phyloP scores from a whole-genome alignment of 257 asterid species.

The Solanum neorickii region DNA sequence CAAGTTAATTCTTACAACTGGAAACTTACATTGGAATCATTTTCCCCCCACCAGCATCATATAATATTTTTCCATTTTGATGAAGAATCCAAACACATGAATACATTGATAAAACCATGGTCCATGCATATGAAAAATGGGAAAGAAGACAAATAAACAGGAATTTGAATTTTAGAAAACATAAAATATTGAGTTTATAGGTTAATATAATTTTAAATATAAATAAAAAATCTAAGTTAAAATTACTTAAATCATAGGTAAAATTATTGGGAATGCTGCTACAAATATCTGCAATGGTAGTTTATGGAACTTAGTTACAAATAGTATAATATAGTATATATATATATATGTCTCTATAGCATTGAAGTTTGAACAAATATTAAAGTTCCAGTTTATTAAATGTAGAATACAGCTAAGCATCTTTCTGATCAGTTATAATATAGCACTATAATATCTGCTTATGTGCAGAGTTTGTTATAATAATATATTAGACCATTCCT shows the following conservation, averaged over 20 bases:
- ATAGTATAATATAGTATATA: not conserved
- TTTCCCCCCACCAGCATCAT: not conserved
- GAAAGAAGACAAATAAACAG: not conserved
- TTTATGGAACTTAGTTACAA: not conserved
- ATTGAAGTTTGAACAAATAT: not conserved
- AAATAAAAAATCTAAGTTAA: not conserved
- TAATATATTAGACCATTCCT: not conserved
- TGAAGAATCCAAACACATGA: not conserved
- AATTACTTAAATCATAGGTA: not conserved
- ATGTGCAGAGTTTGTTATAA: not conserved
- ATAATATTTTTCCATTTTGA: not conserved
- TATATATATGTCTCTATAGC: not conserved
- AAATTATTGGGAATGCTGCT: not conserved
- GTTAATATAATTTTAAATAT: no score
- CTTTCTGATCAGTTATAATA: not conserved
- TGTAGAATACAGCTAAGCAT: constrained; percentile 25
- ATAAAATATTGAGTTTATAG: no score
- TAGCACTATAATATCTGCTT: not conserved
- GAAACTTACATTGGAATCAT: not conserved
- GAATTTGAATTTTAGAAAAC: not conserved
- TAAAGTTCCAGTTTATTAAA: not conserved
- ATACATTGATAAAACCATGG: not conserved
- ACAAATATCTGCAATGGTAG: not conserved
- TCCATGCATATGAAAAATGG: not conserved
- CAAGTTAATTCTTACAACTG: not conserved